These are phyloP conservation scores for Chlorella ohadii DNA, from an alignment of 139 green algal genomes.

Conservation along the genomic window DNA sequence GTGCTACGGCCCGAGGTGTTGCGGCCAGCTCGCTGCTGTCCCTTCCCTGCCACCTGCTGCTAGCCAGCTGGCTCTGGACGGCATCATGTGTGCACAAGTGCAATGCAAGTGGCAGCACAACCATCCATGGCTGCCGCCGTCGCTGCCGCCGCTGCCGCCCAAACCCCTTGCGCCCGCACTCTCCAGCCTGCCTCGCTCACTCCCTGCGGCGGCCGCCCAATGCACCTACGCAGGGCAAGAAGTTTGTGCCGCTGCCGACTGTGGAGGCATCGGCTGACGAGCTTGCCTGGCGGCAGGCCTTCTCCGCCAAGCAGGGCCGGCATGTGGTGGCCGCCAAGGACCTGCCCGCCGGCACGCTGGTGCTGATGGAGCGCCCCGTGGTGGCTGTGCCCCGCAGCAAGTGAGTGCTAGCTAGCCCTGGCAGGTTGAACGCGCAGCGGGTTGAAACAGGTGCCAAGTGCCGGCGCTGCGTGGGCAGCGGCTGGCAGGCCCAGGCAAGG, in stretches of 20 bases:
- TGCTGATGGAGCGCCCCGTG: slow-evolving; percentile 35
- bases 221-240: slow-evolving; percentile 13
- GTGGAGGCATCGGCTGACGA: neutral
- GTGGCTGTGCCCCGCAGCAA: slow-evolving; percentile 20
- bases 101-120: neutral
- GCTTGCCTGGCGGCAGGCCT: slow-evolving; percentile 30
- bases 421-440: no score
- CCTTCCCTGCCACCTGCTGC: neutral
- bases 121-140: neutral
- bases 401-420: no score
- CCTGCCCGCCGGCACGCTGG: slow-evolving; percentile 29
- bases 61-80: neutral
- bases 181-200: neutral
- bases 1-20: no score
- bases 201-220: neutral
- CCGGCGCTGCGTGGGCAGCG: no score
- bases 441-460: no score
- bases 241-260: slow-evolving; percentile 18
- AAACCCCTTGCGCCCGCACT: neutral
- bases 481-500: neutral
- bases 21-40: no score
- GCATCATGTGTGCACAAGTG: no score
- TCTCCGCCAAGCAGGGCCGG: slow-evolving; percentile 8
- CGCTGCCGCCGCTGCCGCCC: neutral
- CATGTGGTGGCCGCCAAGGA: slow-evolving; percentile 36